Base-by-base conservation (phyloP, 257 asterid genomes). In the Solanum chmielewskii region DNA sequence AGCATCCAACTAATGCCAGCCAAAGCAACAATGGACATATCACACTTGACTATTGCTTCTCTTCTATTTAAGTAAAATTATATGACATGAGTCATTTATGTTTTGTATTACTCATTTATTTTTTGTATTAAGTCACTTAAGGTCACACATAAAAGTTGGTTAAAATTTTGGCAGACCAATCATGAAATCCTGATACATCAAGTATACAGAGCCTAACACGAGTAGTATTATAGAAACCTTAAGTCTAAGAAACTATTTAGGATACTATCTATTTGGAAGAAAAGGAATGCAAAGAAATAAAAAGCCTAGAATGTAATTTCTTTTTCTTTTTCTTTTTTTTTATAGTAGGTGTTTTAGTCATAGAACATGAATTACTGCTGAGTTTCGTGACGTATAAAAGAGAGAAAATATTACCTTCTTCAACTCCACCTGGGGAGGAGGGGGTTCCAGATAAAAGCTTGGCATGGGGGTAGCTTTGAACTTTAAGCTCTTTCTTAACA, bases 391-490 rank as follows among this genome's bases (percentile, higher is more conserved):
- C n/a, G 0, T 85, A 85, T 25, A 25, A 11, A 84, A 64, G 60
- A 85, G 56, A 29, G 83, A 89, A 42, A 74, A 56, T 71, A 25
- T 71, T 90, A 95, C 98, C 98, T 95, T 95, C 91, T 95, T 95
- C 86, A 95, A 89, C 84, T 95, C 98, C 86, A 90, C 93, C 88
- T 93, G 94, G 5, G 95, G 94, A 86, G 97, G 98, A 42, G 94
- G 86, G 87, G 98, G 98, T 89, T 93, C 98, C 90, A 92, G 98
- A 87, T 95, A 95, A 92, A 95, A 95, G 92, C 91, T 95, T n/a
- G 98, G 98, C 98, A 95, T 93, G 11, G 98, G 98, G 78, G 94
- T 93, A 59, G 98, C 98, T 90, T 95, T 95, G 87, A 95, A 95
- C 83, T 87, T 92, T 92, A 95, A 89, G 76, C 88, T 91, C 88